Evolutionary conservation across 257 asterid species (phyloP).

Genomic region (Solanum sejunctum): DNA sequence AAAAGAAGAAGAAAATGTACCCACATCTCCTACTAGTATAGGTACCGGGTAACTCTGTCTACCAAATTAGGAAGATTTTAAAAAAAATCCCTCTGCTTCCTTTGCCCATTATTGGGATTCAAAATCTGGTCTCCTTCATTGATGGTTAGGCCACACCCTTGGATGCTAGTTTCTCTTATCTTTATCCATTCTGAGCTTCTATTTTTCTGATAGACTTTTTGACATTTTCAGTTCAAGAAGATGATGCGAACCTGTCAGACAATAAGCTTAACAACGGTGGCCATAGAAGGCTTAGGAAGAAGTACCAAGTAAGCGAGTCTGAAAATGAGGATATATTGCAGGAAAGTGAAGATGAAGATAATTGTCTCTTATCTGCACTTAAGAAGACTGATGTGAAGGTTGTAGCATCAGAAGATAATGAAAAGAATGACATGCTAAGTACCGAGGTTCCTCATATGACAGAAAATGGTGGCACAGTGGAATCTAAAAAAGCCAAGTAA

Average conservation of each 20-base stretch:
- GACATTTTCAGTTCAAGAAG: constrained; percentile 9
- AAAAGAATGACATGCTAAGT: constrained; percentile 11
- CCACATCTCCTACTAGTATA: neutral
- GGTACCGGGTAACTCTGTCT: neutral
- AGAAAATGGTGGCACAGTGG: constrained; percentile 12
- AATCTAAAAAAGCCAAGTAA: constrained; percentile 16
- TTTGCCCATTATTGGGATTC: neutral
- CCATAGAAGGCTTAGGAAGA: constrained; percentile 29
- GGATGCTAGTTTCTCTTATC: neutral
- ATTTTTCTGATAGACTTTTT: neutral
- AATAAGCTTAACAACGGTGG: constrained; percentile 7
- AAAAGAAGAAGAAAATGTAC: neutral
- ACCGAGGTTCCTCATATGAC: constrained; percentile 11
- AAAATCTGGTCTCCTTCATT: neutral
- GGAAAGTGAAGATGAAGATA: constrained; percentile 34
- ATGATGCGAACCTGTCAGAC: constrained; percentile 8
- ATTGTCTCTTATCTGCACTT: constrained; percentile 20
- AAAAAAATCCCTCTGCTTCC: neutral
- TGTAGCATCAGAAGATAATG: constrained; percentile 12
- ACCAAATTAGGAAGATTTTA: neutral
- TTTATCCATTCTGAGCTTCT: neutral
- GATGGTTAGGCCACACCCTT: neutral
- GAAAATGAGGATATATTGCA: constrained; percentile 28
- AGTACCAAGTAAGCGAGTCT: constrained; percentile 33
- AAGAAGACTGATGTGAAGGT: constrained; percentile 14